Evolutionary conservation across 495 filamentous ascomycete genomes (phyloP).

Genomic region (Amphirosellinia nigrospora): DNA sequence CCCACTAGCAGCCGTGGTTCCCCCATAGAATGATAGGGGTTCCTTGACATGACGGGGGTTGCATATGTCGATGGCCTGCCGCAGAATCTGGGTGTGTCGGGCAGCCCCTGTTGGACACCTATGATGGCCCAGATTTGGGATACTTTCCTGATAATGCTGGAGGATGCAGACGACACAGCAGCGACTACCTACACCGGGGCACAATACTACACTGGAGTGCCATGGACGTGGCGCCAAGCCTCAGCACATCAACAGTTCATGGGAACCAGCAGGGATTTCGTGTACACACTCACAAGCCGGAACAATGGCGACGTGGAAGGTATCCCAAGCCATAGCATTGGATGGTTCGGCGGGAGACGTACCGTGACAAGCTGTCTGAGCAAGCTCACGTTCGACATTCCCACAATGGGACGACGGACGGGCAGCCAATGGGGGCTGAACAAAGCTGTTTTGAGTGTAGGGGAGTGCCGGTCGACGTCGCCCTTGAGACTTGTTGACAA

Average conservation of each 20-base stretch:
- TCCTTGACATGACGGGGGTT: conserved; percentile 16
- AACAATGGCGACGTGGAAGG: background rate
- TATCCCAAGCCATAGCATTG: background rate
- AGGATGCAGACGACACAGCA: background rate
- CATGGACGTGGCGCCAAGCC: conserved; percentile 3
- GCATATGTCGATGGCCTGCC: conserved; percentile 19
- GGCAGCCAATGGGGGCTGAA: background rate
- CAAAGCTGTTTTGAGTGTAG: background rate
- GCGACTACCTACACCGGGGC: background rate
- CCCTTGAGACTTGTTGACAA: conserved; percentile 5
- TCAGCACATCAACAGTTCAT: background rate
- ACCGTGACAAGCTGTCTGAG: conserved; percentile 12
- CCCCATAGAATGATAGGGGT: background rate
- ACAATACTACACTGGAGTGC: background rate
- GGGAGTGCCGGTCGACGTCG: background rate
- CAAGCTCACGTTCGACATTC: background rate
- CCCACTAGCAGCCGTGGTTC: background rate
- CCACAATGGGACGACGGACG: background rate
- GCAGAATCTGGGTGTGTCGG: conserved; percentile 7
- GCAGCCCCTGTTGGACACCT: conserved; percentile 17
- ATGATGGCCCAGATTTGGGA: background rate
- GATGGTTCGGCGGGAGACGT: conserved; percentile 4
- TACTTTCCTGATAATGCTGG: background rate
- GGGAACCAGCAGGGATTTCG: background rate
- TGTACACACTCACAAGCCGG: background rate